Base-by-base conservation (phyloP, 169 alveolate species). In the Miamiensis avidus region DNA sequence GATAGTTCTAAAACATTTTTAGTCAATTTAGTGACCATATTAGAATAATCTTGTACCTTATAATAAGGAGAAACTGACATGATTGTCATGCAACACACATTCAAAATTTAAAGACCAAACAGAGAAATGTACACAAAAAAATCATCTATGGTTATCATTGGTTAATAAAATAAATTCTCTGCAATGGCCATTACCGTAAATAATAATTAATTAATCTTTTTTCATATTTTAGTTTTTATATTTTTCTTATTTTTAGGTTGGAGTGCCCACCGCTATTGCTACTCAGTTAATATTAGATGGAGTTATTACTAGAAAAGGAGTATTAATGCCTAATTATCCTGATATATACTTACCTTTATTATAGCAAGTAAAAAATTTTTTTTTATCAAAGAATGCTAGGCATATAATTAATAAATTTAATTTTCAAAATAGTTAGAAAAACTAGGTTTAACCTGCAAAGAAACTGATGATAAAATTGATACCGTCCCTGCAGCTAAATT, bases 251-350 rank as follows among this genome's bases (percentile, higher is more conserved):
- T 11, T 49, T 49, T 49, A 49, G 69, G 69, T 93, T 6, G 96
- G 96, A 26, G 74, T 85, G 0, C 92, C 96, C 31, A 86, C 94
- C 25, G 96, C 93, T 33, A 87, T 93, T 6, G 96, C 93, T 49
- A 82, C 89, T 29, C 84, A 79, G 75, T 81, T 89, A 49, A 88
- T 93, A 29, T 49, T 93, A 15, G 94, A 90, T 32, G 93, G 92
- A 29, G 79, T 81, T 34, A 89, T 93, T 29, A 76, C 81, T 0
- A 87, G 30, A 15, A 90, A 74, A 34, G 96, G 96, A 69, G 96
- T 93, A 0, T 74, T 85, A 20, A 81, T 88, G 34, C 96, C 96
- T 11, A 88, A 88, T n/a, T 20, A 49, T 49, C 4, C 4, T 11
- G 69, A 49, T 49, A 49, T 49, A 11, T 49, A 49, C 20, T 49